These are phyloP conservation scores for Zalaria sp. DNA, from an alignment of 2,329 filamentous ascomycete species.

Conservation along the genomic window DNA sequence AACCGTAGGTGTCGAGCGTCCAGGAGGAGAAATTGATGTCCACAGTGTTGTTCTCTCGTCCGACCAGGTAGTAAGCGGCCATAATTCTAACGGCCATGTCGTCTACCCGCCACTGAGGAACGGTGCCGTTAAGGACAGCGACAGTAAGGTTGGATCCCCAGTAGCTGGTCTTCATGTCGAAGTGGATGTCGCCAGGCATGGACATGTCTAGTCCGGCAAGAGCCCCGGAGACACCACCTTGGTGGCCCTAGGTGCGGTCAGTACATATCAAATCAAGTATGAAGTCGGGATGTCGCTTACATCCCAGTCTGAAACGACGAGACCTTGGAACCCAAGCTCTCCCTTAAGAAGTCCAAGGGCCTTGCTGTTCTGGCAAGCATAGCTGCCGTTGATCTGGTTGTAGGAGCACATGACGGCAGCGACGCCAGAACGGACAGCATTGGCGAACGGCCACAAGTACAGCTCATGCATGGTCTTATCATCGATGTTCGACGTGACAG, in stretches of 20 bases:
- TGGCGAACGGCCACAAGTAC: conserved; percentile 53
- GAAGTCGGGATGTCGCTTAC: neutral
- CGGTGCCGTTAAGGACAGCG: conserved; percentile 14
- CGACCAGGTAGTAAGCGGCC: conserved; percentile 34
- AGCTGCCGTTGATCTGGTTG: conserved; percentile 67
- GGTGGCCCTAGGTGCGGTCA: conserved; percentile 44
- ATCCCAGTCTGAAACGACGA: conserved; percentile 54
- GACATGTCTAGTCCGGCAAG: conserved; percentile 50
- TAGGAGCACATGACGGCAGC: conserved; percentile 46
- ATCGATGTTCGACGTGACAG: conserved; percentile 48
- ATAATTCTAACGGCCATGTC: conserved; percentile 31
- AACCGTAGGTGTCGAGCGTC: conserved; percentile 46
- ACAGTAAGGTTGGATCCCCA: conserved; percentile 14
- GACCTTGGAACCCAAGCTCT: conserved; percentile 56
- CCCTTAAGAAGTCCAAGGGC: conserved; percentile 56
- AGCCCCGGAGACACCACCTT: conserved; percentile 43
- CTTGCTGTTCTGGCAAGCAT: conserved; percentile 44
- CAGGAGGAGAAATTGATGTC: conserved; percentile 31
- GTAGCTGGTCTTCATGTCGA: conserved; percentile 9
- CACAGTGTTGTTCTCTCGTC: conserved; percentile 31
- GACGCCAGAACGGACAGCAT: conserved; percentile 43
- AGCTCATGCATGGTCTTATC: conserved; percentile 36
- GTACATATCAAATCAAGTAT: conserved; percentile 10
- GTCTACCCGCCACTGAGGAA: conserved; percentile 22
- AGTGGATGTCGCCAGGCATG: conserved; percentile 41